Conservation (phyloP, 106 monocot species). For the Dendrobium nobile region DNA sequence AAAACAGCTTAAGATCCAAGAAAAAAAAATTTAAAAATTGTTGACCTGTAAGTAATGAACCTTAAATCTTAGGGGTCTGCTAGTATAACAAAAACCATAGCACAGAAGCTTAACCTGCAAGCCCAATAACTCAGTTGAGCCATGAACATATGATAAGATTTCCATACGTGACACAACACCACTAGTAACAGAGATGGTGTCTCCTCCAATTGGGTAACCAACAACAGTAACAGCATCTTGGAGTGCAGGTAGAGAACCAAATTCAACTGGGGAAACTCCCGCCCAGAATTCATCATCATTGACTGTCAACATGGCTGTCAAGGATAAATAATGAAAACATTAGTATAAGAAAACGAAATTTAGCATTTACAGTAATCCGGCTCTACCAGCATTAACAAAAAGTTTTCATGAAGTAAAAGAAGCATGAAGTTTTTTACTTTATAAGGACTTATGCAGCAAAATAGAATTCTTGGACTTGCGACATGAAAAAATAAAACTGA, state of each 20-base stretch:
- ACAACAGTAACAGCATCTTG: conserved; percentile 99
- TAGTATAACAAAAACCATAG: not conserved
- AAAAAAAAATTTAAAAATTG: not conserved
- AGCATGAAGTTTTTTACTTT: not conserved
- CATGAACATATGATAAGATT: conserved; percentile 98
- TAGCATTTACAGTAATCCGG: not conserved
- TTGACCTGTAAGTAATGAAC: not conserved
- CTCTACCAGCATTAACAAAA: not conserved
- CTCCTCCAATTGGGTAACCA: conserved; percentile 98
- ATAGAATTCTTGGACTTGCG: not conserved
- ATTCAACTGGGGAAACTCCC: conserved; percentile 77
- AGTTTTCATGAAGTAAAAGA: not conserved
- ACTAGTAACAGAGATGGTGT: conserved; percentile 98
- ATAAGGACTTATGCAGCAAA: not conserved
- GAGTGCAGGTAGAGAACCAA: conserved; percentile 92
- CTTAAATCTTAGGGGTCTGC: not conserved
- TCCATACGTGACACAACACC: conserved; percentile 99
- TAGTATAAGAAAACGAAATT: not conserved
- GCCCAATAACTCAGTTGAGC: conserved; percentile 95
- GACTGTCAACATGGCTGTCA: conserved; percentile 80
- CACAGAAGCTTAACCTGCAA: conserved; percentile 52
- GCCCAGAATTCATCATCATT: conserved; percentile 98
- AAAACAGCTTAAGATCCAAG: not conserved
- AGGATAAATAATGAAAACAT: not conserved
- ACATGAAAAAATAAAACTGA: not conserved